Conservation (phyloP, 2,329 filamentous ascomycete genomes). For the Epichloe sylvatica region DNA sequence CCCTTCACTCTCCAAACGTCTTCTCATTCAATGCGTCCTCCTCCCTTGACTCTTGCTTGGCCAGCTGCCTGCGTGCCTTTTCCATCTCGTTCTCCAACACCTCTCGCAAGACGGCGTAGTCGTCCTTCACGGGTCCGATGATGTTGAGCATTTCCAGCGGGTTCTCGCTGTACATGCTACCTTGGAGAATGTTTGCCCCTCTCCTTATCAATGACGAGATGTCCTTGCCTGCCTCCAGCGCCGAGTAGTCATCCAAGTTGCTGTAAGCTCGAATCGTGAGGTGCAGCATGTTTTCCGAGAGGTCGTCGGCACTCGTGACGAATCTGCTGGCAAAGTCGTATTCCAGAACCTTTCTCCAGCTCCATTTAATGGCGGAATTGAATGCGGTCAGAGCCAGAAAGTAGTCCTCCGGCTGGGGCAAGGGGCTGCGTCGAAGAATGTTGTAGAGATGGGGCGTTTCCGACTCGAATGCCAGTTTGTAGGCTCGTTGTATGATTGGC, state of each 20-base stretch:
- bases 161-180: background rate
- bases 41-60: background rate
- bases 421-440: background rate
- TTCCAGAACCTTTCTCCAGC: background rate
- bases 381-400: background rate
- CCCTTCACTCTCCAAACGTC: no score
- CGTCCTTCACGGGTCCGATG: background rate
- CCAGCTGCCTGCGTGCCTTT: background rate
- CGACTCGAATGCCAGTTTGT: background rate
- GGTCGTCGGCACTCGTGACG: background rate
- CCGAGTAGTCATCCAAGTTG: background rate
- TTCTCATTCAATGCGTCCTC: background rate
- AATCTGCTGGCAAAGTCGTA: background rate
- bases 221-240: background rate
- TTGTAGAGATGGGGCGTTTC: background rate
- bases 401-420: background rate
- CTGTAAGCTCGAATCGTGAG: background rate
- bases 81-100: background rate
- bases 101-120: background rate
- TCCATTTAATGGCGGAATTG: background rate
- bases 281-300: background rate
- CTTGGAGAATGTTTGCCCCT: background rate
- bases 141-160: background rate
- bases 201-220: background rate
- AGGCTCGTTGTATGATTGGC: background rate